Conservation (phyloP, 768 basidiomycete species). For the Hydnomerulius pinastri region DNA sequence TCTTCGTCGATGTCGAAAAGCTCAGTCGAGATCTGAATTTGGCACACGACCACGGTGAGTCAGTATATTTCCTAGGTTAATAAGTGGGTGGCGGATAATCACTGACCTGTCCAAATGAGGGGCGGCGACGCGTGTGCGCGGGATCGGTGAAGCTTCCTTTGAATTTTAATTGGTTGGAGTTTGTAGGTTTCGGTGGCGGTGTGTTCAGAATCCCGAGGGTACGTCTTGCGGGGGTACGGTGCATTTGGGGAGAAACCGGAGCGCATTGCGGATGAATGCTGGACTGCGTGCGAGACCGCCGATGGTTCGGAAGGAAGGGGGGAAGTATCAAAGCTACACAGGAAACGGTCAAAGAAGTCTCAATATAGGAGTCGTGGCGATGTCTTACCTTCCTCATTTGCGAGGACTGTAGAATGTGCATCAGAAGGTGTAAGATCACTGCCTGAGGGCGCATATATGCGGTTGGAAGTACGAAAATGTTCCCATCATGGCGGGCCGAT, state of each 20-base stretch:
- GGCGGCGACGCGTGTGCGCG: slow-evolving; percentile 48
- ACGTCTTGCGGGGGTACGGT: slow-evolving; percentile 35
- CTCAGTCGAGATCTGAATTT: slow-evolving; percentile 47
- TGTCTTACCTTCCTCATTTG: slow-evolving; percentile 51
- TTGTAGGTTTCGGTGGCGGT: slow-evolving; percentile 66
- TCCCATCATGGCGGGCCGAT: slow-evolving; percentile 2
- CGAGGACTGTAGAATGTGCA: slow-evolving; percentile 46
- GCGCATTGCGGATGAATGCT: slow-evolving; percentile 40
- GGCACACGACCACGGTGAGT: slow-evolving; percentile 13
- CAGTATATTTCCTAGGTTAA: slow-evolving; percentile 13
- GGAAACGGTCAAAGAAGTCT: slow-evolving; percentile 19
- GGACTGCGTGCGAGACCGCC: slow-evolving; percentile 62
- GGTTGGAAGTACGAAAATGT: slow-evolving; percentile 4
- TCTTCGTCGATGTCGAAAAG: slow-evolving; percentile 79
- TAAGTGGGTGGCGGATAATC: slow-evolving; percentile 4
- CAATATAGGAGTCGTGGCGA: slow-evolving; percentile 16
- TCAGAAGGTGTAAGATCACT: slow-evolving; percentile 54
- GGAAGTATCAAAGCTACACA: slow-evolving; percentile 55
- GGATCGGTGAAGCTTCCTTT: slow-evolving; percentile 78
- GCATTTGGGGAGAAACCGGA: slow-evolving; percentile 25
- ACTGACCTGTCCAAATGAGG: slow-evolving; percentile 43
- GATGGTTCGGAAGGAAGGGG: slow-evolving; percentile 55
- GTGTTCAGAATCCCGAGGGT: slow-evolving; percentile 47
- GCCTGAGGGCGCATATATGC: slow-evolving; percentile 50
- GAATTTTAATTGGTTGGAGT: slow-evolving; percentile 55